Evolutionary conservation across 129 eudicot genomes (phyloP), one percentile per base, ranked within the genome.

Genomic region (Pseudognaphalium luteoalbum): DNA sequence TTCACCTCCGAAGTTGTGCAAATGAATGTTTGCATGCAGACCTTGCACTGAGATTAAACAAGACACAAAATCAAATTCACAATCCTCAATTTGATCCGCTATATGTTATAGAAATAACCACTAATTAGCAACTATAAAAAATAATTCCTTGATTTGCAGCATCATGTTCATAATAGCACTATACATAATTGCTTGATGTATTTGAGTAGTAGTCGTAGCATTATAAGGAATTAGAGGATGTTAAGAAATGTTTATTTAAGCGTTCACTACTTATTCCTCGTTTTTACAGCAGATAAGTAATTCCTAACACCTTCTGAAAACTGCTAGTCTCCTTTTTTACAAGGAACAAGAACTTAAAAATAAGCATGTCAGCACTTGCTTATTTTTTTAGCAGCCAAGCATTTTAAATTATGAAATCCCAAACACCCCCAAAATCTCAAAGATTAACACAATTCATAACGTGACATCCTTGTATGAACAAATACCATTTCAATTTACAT

Each of bases 1-100:
- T 91, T 91, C 87, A 87, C 97, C 78, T 91, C 97, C 0, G 97
- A 87, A 17, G 97, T 91, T 4, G 97, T 91, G 95, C 97, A 91
- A 2, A 91, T 91, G 81, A 91, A 91, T 0, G 97, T 91, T 75
- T 91, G 97, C 97, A 91, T 91, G 82, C 97, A 91, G 28, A 89
- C 96, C 81, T 91, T 91, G 88, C 97, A 91, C 97, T 91, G 89
- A 16, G 39, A 68, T 77, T 10, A 1, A 54, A 12, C 25, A 54
- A 57, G 22, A 52, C 42, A 74, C 67, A 39, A 58, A 21, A 71
- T 52, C 32, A 47, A n/a, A 47, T 14, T 47, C 21, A 33, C 11
- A 72, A 72, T 19, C 66, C 66, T 9, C 34, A 8, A 35, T 20
- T 3, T 35, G 8, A 73, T 12, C 51, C 9, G 32, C 65, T 19